Evolutionary conservation across 257 asterid species (phyloP).

Genomic region (Salvia splendens): DNA sequence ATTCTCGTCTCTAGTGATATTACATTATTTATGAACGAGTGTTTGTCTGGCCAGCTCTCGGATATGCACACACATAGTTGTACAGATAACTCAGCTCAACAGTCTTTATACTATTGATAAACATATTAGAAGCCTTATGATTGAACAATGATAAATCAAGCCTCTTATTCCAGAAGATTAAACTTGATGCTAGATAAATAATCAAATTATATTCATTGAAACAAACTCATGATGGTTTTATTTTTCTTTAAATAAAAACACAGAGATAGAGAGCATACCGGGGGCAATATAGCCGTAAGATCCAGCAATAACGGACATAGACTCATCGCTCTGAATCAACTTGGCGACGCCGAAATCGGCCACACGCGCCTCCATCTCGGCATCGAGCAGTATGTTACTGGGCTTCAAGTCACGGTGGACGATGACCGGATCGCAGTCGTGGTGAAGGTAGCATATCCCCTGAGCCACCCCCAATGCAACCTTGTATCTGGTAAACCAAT

Average conservation of each 20-base stretch:
- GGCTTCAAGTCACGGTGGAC: conserved; percentile 54
- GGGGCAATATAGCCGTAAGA: conserved; percentile 97
- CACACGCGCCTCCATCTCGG: conserved; percentile 74
- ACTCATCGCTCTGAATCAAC: conserved; percentile 55
- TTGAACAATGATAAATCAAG: too few relatives aligned
- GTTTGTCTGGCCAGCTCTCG: too few relatives aligned
- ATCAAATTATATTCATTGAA: background rate
- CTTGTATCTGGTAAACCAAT: conserved; percentile 74
- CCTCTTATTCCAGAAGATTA: background rate
- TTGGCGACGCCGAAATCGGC: conserved; percentile 94
- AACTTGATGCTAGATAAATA: background rate
- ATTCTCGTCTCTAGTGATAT: too few relatives aligned
- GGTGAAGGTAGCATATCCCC: conserved; percentile 74
- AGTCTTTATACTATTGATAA: too few relatives aligned
- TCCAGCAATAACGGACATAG: conserved; percentile 90
- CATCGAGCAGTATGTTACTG: conserved; percentile 71
- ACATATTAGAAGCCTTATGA: too few relatives aligned
- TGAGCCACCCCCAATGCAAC: conserved; percentile 88
- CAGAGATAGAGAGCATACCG: conserved; percentile 34
- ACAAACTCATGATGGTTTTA: too few relatives aligned
- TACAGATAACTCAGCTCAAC: too few relatives aligned
- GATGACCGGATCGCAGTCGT: conserved; percentile 81
- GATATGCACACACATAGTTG: too few relatives aligned
- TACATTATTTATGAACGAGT: too few relatives aligned
- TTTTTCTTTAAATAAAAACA: too few relatives aligned